phyloP scores from a whole-genome alignment of 2,329 filamentous ascomycete genomes.

The Apiospora malaysiana region DNA sequence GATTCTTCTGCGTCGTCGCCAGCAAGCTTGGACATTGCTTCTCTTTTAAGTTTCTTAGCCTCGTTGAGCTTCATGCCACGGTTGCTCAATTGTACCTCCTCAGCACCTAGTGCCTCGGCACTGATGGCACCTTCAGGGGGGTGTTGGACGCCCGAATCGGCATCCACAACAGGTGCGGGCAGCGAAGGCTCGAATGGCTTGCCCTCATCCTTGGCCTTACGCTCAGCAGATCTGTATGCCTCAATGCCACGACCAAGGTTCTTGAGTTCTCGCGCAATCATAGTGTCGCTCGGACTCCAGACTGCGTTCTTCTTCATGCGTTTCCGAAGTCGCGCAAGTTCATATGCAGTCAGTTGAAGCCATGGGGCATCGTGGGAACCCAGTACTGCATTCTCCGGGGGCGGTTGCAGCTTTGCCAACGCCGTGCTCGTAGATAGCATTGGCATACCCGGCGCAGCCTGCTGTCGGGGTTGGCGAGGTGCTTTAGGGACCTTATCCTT shows the following conservation, averaged over 20 bases:
- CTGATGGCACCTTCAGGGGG: slow-evolving; percentile 66
- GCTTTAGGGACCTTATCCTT: slow-evolving; percentile 44
- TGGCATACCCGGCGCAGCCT: slow-evolving; percentile 33
- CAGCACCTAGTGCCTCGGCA: slow-evolving; percentile 59
- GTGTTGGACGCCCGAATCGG: slow-evolving; percentile 57
- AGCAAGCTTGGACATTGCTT: slow-evolving; percentile 66
- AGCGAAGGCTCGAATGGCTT: slow-evolving; percentile 59
- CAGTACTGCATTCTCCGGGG: slow-evolving; percentile 63
- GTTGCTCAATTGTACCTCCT: slow-evolving; percentile 71
- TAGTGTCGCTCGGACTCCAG: slow-evolving; percentile 84
- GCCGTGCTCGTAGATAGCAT: slow-evolving; percentile 48
- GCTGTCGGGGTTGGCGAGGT: slow-evolving; percentile 39
- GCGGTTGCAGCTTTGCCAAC: slow-evolving; percentile 56
- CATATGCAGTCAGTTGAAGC: slow-evolving; percentile 69
- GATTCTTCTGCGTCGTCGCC: slow-evolving; percentile 67
- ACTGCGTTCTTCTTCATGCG: slow-evolving; percentile 92
- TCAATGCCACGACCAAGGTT: slow-evolving; percentile 70
- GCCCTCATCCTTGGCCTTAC: slow-evolving; percentile 69
- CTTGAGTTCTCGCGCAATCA: slow-evolving; percentile 82
- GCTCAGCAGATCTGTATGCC: slow-evolving; percentile 65
- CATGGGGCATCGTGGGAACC: slow-evolving; percentile 68
- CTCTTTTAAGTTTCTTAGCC: slow-evolving; percentile 75
- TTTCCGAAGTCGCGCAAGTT: slow-evolving; percentile 74
- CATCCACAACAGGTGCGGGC: slow-evolving; percentile 50
- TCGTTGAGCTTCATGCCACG: slow-evolving; percentile 81